Conservation (phyloP, 192 early-diverging fungal genomes). For the Umbelopsis vinacea region DNA sequence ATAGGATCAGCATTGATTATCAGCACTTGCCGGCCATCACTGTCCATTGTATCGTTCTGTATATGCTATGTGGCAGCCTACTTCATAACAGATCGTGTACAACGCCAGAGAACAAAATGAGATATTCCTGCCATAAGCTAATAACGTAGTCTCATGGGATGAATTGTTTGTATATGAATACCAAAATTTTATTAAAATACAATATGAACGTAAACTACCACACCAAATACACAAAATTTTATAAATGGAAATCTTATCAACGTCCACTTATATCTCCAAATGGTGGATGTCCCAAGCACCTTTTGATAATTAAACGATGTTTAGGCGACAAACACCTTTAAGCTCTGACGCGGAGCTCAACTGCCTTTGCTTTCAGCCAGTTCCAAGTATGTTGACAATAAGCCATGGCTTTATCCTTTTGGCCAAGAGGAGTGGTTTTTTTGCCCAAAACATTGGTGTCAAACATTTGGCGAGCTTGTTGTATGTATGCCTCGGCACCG, state of each 20-base stretch:
- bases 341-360: background rate
- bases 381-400: background rate
- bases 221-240: too few species aligned
- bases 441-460: background rate
- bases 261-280: too few species aligned
- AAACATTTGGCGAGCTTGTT: background rate
- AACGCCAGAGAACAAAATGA: background rate
- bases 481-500: background rate
- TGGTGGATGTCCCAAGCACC: too few species aligned
- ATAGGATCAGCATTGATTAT: conserved; percentile 4
- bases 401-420: background rate
- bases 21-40: conserved; percentile 9
- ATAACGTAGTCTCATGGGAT: too few species aligned
- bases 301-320: too few species aligned
- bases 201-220: too few species aligned
- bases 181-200: too few species aligned
- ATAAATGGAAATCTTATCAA: too few species aligned
- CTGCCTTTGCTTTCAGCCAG: background rate
- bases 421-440: background rate
- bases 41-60: conserved; percentile 6
- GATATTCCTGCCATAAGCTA: too few species aligned
- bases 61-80: background rate
- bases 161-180: too few species aligned
- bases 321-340: too few species aligned
- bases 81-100: background rate